Percentiles rank a stretch among this genome's conserved stretches.
Conservation (phyloP, 192 early-diverging fungal species). For the Backusella mclennaniae region DNA sequence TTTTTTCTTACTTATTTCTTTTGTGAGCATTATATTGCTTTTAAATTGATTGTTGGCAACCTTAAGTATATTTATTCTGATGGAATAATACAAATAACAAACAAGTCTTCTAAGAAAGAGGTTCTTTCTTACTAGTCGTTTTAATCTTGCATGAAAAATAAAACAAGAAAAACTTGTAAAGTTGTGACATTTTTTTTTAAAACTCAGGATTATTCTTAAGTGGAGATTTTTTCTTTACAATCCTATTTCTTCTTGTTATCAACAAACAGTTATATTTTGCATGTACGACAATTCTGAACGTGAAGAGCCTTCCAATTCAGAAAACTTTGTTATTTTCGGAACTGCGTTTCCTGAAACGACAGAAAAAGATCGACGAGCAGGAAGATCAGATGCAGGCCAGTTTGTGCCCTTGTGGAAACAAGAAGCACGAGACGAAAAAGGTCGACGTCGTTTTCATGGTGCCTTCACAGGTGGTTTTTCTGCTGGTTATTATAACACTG, state of each 20-base stretch:
- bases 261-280: background rate
- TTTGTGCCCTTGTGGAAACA: constrained; percentile 51
- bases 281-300: background rate
- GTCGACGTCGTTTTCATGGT: constrained; percentile 81
- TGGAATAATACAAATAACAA: too few relatives aligned
- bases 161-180: too few relatives aligned
- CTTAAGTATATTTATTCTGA: too few relatives aligned
- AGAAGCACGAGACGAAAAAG: constrained; percentile 62
- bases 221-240: background rate
- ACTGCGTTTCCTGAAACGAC: constrained; percentile 43
- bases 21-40: too few relatives aligned
- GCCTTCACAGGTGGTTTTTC: constrained; percentile 94
- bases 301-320: constrained; percentile 9
- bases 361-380: constrained; percentile 16
- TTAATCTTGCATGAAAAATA: too few relatives aligned
- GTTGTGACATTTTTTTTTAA: too few relatives aligned
- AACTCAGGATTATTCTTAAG: background rate
- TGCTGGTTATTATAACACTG: constrained; percentile 94
- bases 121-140: too few relatives aligned
- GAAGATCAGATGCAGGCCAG: constrained; percentile 37
- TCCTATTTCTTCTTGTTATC: background rate
- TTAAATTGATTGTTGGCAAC: too few relatives aligned
- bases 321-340: constrained; percentile 41
- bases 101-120: too few relatives aligned
- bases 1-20: too few relatives aligned